A percentile compares a stretch with the other conserved stretches of the same genome.
These are phyloP conservation scores for Pseudogymnoascus sp. DNA, from an alignment of 2,329 filamentous ascomycete genomes.

Conservation along the genomic window DNA sequence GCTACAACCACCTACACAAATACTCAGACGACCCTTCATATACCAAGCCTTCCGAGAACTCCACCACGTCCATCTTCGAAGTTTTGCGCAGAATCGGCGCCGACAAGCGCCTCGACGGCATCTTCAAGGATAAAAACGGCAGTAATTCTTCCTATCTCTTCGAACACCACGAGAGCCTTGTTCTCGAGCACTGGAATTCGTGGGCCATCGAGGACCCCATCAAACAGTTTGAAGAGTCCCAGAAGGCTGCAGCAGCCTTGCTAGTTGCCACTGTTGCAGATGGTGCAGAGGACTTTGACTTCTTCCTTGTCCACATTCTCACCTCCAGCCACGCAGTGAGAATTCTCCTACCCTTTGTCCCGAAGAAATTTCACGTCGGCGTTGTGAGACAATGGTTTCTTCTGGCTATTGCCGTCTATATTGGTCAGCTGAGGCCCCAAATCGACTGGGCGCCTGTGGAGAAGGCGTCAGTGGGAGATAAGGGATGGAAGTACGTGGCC, in stretches of 20 bases:
- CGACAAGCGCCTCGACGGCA: conserved; percentile 62
- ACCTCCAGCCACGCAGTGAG: conserved; percentile 83
- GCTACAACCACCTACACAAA: conserved; percentile 54
- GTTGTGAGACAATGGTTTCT: conserved; percentile 88
- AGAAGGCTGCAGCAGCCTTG: conserved; percentile 53
- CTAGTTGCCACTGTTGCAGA: conserved; percentile 53
- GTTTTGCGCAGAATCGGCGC: conserved; percentile 61
- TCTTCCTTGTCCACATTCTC: conserved; percentile 74
- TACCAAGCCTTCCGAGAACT: conserved; percentile 54
- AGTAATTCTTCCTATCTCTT: conserved; percentile 64
- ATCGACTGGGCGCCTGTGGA: conserved; percentile 61
- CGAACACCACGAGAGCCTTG: conserved; percentile 55
- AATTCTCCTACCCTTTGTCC: conserved; percentile 73
- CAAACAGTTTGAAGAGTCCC: conserved; percentile 67
- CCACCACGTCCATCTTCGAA: conserved; percentile 56
- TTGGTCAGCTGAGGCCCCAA: conserved; percentile 64
- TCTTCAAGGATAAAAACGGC: conserved; percentile 52
- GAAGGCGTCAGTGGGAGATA: conserved; percentile 28
- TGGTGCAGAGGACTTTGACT: conserved; percentile 64
- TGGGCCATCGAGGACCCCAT: conserved; percentile 66
- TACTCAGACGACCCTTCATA: conserved; percentile 68
- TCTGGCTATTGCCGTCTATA: conserved; percentile 68
- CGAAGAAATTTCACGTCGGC: conserved; percentile 60
- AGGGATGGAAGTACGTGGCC: conserved; percentile 70
- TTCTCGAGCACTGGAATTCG: conserved; percentile 86